A percentile compares a stretch with the other conserved stretches of the same genome.
Conservation (phyloP, 164 flowering plant genomes). For the Aristolochia fimbriata region DNA sequence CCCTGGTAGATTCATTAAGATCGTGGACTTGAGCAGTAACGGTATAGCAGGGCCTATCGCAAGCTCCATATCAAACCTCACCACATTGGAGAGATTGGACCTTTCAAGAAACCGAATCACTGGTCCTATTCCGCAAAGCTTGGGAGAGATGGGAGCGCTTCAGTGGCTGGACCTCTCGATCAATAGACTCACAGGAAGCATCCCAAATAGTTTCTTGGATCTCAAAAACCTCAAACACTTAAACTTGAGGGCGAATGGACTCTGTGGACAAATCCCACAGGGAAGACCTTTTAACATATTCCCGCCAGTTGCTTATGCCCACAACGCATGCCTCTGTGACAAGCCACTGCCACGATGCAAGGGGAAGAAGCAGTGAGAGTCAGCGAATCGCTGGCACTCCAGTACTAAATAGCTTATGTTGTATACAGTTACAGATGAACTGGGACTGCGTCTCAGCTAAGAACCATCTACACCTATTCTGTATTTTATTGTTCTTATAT, state of each 20-base stretch:
- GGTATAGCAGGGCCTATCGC: constrained; percentile 62
- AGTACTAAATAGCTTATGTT: background rate
- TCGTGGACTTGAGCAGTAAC: constrained; percentile 57
- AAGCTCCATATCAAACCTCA: constrained; percentile 58
- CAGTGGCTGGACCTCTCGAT: constrained; percentile 76
- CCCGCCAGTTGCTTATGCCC: constrained; percentile 71
- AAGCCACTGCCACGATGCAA: constrained; percentile 75
- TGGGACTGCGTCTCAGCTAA: background rate
- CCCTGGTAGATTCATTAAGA: constrained; percentile 18
- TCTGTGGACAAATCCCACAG: constrained; percentile 89
- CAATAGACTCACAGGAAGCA: constrained; percentile 54
- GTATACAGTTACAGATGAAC: background rate
- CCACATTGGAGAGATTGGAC: constrained; percentile 42
- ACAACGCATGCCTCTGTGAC: constrained; percentile 84
- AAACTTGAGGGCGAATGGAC: constrained; percentile 69
- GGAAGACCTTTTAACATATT: constrained; percentile 72
- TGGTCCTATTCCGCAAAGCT: constrained; percentile 65
- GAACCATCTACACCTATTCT: no score
- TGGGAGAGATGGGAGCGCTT: constrained; percentile 41
- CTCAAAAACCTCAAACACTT: constrained; percentile 43
- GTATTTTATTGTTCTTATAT: no score
- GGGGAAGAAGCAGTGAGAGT: constrained; percentile 15
- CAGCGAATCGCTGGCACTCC: constrained; percentile 47
- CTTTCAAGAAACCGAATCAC: constrained; percentile 58
- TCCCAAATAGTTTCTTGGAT: constrained; percentile 55